Percentiles rank a stretch among this genome's conserved stretches.
phyloP scores from a whole-genome alignment of 371 early-diverging fungal species.

The Rhizopus stolonifer region DNA sequence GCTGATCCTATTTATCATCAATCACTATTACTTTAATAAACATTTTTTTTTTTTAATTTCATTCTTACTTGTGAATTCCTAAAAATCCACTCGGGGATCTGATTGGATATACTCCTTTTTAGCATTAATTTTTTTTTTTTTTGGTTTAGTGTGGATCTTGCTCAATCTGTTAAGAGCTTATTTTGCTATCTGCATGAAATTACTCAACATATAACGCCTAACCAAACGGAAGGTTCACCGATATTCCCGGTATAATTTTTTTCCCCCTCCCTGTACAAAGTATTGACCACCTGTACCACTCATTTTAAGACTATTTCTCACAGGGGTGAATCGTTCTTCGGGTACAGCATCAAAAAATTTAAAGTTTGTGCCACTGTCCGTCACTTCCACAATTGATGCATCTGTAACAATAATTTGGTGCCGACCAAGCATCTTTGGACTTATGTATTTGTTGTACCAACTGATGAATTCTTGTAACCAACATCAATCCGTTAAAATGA shows the following conservation, averaged over 20 bases:
- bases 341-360: constrained; percentile 96
- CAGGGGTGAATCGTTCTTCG: constrained; percentile 63
- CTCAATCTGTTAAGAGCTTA: too few relatives aligned
- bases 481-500: constrained; percentile 94
- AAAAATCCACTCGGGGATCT: too few relatives aligned
- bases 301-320: constrained; percentile 24
- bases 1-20: constrained; percentile 8
- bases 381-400: constrained; percentile 97
- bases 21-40: neutral
- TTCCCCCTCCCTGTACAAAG: constrained; percentile 50
- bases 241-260: too few relatives aligned
- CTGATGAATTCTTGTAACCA: constrained; percentile 99
- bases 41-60: too few relatives aligned
- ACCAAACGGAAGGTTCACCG: too few relatives aligned
- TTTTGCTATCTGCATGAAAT: too few relatives aligned
- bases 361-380: constrained; percentile 81
- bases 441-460: constrained; percentile 97
- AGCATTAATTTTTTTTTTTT: too few relatives aligned
- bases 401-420: constrained; percentile 99
- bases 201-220: too few relatives aligned
- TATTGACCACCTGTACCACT: constrained; percentile 49
- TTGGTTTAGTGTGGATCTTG: too few relatives aligned
- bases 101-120: too few relatives aligned
- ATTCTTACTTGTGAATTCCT: too few relatives aligned
- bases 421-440: constrained; percentile 97